Conservation (phyloP, 2,329 filamentous ascomycete species). For the Trichoderma oligosporum region DNA sequence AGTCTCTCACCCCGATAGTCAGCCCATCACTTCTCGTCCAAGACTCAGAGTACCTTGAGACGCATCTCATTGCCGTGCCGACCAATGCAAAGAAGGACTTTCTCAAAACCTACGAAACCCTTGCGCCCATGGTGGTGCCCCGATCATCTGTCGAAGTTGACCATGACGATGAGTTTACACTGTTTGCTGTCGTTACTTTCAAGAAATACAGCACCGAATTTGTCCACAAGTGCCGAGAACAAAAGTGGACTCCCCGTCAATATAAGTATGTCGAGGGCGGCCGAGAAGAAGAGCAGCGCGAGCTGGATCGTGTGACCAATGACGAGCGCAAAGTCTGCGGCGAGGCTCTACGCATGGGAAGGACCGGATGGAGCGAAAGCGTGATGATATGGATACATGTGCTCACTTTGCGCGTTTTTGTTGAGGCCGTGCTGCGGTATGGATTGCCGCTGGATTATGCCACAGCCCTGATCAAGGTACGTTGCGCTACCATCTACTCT, state of each 20-base stretch:
- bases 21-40: constrained; percentile 75
- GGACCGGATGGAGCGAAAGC: constrained; percentile 92
- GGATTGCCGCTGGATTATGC: constrained; percentile 89
- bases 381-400: constrained; percentile 97
- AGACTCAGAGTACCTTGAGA: constrained; percentile 95
- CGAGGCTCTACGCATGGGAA: constrained; percentile 78
- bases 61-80: constrained; percentile 87
- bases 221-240: constrained; percentile 84
- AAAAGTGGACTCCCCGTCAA: constrained; percentile 91
- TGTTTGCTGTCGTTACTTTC: constrained; percentile 88
- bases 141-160: constrained; percentile 77
- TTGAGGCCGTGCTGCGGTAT: constrained; percentile 96
- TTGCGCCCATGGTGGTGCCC: constrained; percentile 88
- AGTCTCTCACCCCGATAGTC: constrained; percentile 86
- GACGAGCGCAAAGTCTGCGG: constrained; percentile 92
- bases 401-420: constrained; percentile 85
- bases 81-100: constrained; percentile 80
- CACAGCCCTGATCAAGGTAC: constrained; percentile 77
- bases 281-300: constrained; percentile 80
- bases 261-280: constrained; percentile 91
- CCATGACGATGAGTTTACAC: constrained; percentile 81
- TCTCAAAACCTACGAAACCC: constrained; percentile 79
- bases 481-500: constrained; percentile 28
- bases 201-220: constrained; percentile 89
- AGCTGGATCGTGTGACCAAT: constrained; percentile 74